phyloP scores from a whole-genome alignment of 2,329 filamentous ascomycete species.

The Exophiala xenobiotica region DNA sequence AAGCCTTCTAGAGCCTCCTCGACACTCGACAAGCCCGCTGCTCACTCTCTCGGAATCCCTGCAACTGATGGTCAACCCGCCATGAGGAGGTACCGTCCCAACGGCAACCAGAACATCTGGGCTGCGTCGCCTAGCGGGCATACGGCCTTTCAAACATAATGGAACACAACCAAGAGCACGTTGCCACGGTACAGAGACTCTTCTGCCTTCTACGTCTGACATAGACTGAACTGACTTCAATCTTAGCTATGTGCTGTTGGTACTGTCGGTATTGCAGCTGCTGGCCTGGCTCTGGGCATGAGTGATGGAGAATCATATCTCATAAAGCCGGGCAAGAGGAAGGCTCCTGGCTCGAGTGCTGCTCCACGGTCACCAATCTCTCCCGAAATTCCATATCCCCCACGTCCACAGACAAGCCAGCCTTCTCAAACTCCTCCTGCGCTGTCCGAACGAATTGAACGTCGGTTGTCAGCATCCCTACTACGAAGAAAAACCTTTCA shows the following conservation, averaged over 20 bases:
- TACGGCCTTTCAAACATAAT: slow-evolving; percentile 20
- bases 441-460: slow-evolving; percentile 16
- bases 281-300: slow-evolving; percentile 58
- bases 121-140: slow-evolving; percentile 23
- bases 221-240: slow-evolving; percentile 10
- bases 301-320: slow-evolving; percentile 37
- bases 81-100: slow-evolving; percentile 32
- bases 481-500: slow-evolving; percentile 18
- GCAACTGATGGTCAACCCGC: slow-evolving; percentile 45
- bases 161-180: slow-evolving; percentile 27
- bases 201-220: background rate
- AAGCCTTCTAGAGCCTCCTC: slow-evolving; percentile 32
- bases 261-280: slow-evolving; percentile 60
- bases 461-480: slow-evolving; percentile 23
- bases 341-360: slow-evolving; percentile 36
- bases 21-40: slow-evolving; percentile 33
- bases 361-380: slow-evolving; percentile 17
- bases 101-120: slow-evolving; percentile 21
- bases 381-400: slow-evolving; percentile 32
- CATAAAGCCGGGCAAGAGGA: slow-evolving; percentile 37
- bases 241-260: slow-evolving; percentile 62
- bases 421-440: slow-evolving; percentile 13
- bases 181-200: slow-evolving; percentile 23
- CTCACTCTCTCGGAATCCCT: slow-evolving; percentile 34
- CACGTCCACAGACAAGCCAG: slow-evolving; percentile 32